Evolutionary conservation across 2,329 filamentous ascomycete genomes (phyloP).

Genomic region (Escovopsis sp.): DNA sequence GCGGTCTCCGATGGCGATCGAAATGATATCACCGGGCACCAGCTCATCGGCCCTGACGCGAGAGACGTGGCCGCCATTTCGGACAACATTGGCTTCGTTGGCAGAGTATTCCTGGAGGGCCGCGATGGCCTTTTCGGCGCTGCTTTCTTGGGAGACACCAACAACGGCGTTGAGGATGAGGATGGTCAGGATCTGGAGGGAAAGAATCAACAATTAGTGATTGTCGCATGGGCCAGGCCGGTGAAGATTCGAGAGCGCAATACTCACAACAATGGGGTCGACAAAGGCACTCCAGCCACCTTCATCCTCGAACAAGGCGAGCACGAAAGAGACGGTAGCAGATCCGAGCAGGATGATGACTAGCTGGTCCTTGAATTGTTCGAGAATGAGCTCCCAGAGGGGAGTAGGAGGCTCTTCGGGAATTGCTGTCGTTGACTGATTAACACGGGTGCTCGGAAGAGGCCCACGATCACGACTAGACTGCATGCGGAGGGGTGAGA

Average conservation of each 20-base stretch:
- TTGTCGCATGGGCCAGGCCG: neutral
- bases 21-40: conserved; percentile 85
- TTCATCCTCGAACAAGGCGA: conserved; percentile 84
- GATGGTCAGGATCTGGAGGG: conserved; percentile 78
- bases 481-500: too few relatives aligned
- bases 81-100: conserved; percentile 88
- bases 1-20: conserved; percentile 77
- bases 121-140: conserved; percentile 94
- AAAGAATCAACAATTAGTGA: too few relatives aligned
- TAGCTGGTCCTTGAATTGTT: conserved; percentile 98
- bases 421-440: conserved; percentile 29
- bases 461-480: too few relatives aligned
- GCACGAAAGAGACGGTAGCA: conserved; percentile 80
- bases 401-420: conserved; percentile 89
- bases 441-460: conserved; percentile 3
- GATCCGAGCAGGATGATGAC: conserved; percentile 90
- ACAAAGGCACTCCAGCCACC: conserved; percentile 97
- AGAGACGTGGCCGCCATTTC: conserved; percentile 61
- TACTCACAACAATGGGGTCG: conserved; percentile 79
- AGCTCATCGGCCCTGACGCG: conserved; percentile 92
- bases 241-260: neutral
- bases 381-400: conserved; percentile 87
- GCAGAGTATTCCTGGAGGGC: conserved; percentile 98
- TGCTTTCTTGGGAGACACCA: conserved; percentile 96
- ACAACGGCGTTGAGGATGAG: conserved; percentile 93